Evolutionary conservation across 768 basidiomycete species (phyloP), one percentile per base, ranked within the genome.

Genomic region (Suillus discolor): DNA sequence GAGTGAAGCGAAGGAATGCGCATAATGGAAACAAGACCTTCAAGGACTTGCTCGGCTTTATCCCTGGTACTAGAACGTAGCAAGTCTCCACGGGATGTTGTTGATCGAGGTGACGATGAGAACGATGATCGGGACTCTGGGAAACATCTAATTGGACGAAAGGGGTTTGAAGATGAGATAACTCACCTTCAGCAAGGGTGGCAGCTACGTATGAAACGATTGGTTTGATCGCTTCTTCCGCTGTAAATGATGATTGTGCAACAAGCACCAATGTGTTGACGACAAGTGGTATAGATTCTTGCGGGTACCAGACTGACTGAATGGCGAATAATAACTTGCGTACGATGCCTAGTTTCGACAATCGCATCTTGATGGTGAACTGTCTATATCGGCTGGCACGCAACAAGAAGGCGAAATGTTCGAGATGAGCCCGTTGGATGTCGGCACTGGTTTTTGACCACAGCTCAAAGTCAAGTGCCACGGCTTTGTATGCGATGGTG

Each of bases 391-490:
- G 86, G 69, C 93, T 96, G 2, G 85, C 82, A 61, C 85, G 79
- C 18, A 97, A 74, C 20, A 97, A 85, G 16, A 87, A 91, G 7
- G 83, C 76, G 72, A 97, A 96, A 73, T 97, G 95, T 57, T 91
- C 89, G 0, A 96, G 80, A 69, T 95, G 90, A 15, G 88, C 84
- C 5, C 82, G 83, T 70, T 94, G 92, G n/a, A 97, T 87, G 59
- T 93, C 92, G 20, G 80, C 72, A 4, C 82, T 82, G 0, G 91
- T 88, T 39, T 79, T 83, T 0, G 92, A 87, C 96, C 96, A 98
- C 13, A 97, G 86, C 61, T 94, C 90, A 68, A 98, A 93, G 71
- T 97, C 94, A 1, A 98, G 85, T 0, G 93, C 93, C 57, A 98
- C 85, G 5, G 89, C 85, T 53, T 85, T 84, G 74, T 97, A 97